phyloP scores from a whole-genome alignment of 805 yeast genomes.

The Hyphopichia homilentoma region DNA sequence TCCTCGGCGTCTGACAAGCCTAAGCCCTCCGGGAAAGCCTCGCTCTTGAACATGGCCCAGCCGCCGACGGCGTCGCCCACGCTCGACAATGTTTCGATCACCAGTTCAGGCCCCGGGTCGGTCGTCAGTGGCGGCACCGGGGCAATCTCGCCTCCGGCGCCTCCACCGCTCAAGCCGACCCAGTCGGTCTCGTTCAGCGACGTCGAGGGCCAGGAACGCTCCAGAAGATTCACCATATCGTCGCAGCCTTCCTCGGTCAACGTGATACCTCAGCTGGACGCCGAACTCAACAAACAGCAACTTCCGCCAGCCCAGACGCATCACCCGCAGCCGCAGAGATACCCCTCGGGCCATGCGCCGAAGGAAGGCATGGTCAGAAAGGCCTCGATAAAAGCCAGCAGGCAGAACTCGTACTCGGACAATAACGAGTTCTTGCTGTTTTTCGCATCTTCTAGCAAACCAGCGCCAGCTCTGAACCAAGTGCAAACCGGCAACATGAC shows the following conservation, averaged over 20 bases:
- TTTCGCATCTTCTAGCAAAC: conserved; percentile 1
- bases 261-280: conserved; percentile 1
- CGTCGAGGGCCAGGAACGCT: conserved; percentile 29
- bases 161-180: conserved; percentile 3
- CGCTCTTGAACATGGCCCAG: too few relatives aligned
- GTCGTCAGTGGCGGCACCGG: too few relatives aligned
- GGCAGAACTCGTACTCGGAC: conserved; percentile 3
- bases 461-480: neutral
- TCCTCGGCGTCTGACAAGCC: too few relatives aligned
- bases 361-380: conserved; percentile 1
- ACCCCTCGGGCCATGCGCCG: too few relatives aligned
- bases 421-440: conserved; percentile 5
- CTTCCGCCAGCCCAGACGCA: too few relatives aligned
- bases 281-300: neutral
- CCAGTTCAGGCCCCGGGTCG: too few relatives aligned
- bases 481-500: neutral
- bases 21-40: too few relatives aligned
- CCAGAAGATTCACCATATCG: conserved; percentile 39
- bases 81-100: too few relatives aligned
- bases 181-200: conserved; percentile 35
- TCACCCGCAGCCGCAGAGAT: neutral
- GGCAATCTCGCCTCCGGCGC: neutral
- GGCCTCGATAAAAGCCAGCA: conserved; percentile 3
- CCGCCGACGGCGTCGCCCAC: too few relatives aligned
- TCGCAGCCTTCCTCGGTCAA: conserved; percentile 38